A percentile compares a stretch with the other conserved stretches of the same genome.
Conservation (phyloP, 768 basidiomycete genomes). For the Phanerochaete carnosa region DNA sequence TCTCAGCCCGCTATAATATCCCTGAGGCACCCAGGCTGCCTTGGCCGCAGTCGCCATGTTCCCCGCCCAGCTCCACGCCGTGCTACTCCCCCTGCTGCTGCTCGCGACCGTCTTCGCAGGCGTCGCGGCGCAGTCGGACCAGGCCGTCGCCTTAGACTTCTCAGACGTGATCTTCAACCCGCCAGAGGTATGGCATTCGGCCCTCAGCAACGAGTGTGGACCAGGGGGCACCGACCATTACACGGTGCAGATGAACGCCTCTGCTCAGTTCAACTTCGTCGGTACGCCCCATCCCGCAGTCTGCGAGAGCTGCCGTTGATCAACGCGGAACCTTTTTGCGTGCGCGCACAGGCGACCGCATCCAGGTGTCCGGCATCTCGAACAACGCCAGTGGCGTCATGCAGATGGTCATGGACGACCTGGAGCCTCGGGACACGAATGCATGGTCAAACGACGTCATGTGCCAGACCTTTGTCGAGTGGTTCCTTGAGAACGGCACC, state of each 20-base stretch:
- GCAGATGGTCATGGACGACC: conserved; percentile 1
- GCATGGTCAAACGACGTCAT: neutral
- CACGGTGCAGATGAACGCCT: conserved; percentile 2
- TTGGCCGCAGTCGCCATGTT: conserved; percentile 5
- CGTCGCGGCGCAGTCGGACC: neutral
- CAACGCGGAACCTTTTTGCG: neutral
- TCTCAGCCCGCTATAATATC: neutral
- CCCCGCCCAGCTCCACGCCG: neutral
- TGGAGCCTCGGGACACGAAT: neutral
- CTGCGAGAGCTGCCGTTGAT: neutral
- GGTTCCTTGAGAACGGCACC: conserved; percentile 5
- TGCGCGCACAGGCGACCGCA: neutral
- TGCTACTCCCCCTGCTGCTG: neutral
- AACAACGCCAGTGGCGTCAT: conserved; percentile 8
- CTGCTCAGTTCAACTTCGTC: neutral
- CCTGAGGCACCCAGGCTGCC: neutral
- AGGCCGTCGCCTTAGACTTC: conserved; percentile 4
- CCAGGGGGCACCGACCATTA: conserved; percentile 2
- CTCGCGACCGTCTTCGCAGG: neutral
- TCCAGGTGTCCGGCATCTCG: conserved; percentile 5
- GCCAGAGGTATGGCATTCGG: neutral
- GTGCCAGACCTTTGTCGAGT: neutral
- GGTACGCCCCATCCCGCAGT: neutral
- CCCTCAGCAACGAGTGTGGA: neutral
- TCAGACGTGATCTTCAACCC: conserved; percentile 5